A percentile compares a stretch with the other conserved stretches of the same genome.
Evolutionary conservation across 2,329 filamentous ascomycete genomes (phyloP).

Genomic region (Penicillium sp.): DNA sequence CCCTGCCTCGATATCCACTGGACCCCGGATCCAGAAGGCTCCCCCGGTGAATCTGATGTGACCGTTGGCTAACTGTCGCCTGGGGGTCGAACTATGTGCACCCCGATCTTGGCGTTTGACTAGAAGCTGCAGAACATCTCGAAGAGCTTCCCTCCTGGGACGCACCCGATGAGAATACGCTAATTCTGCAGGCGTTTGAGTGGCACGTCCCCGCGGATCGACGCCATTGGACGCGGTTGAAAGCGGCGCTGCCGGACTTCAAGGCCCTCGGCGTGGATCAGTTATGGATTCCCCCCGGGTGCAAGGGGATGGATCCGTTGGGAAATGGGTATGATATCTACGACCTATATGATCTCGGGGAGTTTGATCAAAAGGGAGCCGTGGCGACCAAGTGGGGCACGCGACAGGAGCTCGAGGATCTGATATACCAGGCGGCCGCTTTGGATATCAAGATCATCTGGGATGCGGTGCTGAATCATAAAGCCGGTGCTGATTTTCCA

Average conservation of each 20-base stretch:
- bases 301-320: conserved; percentile 57
- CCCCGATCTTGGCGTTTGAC: too few species aligned
- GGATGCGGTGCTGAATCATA: conserved; percentile 69
- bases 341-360: conserved; percentile 64
- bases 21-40: not conserved
- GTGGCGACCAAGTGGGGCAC: conserved; percentile 63
- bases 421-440: conserved; percentile 48
- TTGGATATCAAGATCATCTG: conserved; percentile 56
- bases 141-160: conserved; percentile 29
- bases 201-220: conserved; percentile 62
- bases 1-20: not conserved
- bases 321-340: conserved; percentile 67
- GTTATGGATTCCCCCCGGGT: conserved; percentile 65
- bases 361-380: conserved; percentile 65
- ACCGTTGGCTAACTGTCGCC: too few species aligned
- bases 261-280: conserved; percentile 56
- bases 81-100: too few species aligned
- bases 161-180: conserved; percentile 30
- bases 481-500: conserved; percentile 60
- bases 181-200: conserved; percentile 66
- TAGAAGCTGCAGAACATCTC: conserved; percentile 17
- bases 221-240: conserved; percentile 57
- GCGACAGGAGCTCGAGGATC: conserved; percentile 53
- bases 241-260: conserved; percentile 47
- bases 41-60: too few species aligned